Base-by-base conservation (phyloP, 2,329 filamentous ascomycete species). In the Clarireedia hainanense region DNA sequence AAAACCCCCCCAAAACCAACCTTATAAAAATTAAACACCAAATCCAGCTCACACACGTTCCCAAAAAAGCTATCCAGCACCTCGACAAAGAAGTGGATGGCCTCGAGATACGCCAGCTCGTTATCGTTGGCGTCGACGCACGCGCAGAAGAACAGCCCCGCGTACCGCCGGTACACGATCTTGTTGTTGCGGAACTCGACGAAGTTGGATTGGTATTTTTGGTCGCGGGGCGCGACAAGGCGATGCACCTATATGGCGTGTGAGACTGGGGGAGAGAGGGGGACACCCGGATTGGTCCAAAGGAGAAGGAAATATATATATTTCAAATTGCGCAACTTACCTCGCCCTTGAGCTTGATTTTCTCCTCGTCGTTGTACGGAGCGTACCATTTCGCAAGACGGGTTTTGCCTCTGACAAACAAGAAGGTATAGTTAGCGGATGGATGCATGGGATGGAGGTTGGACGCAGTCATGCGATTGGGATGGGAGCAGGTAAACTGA, bases 121-220 rank as follows among this genome's bases (percentile, higher is more conserved):
- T 97, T 99, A 74, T 99, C 94, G 73, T 96, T 97, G 51, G 92
- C 95, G 74, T 99, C 94, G 70, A 99, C 94, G 74, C 94, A 97
- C 53, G 91, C 95, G 78, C 94, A 99, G 78, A 99, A 99, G 82
- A 99, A 99, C 57, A 99, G 84, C 0, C 94, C 94, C 0, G 94
- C 94, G 74, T 99, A 99, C 60, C 94, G 88, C 46, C 95, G 87
- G 77, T 99, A 99, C 53, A 99, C 90, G 66, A 99, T 88, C 77
- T 96, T 97, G 71, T 92, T 91, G 74, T 91, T 89, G 63, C 89
- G 88, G 76, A 88, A 86, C 75, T 99, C 94, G 79, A 99, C 94
- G 69, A 99, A 99, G 77, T 99, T 99, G 75, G 91, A 96, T 73
- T 99, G 94, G 78, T 99, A 96, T 72, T 99, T 99, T 71, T 99